Evolutionary conservation across 1,139 yeast species (phyloP), one percentile per base, ranked within the genome.

Genomic region (Nadsonia starkeyi-henricii): DNA sequence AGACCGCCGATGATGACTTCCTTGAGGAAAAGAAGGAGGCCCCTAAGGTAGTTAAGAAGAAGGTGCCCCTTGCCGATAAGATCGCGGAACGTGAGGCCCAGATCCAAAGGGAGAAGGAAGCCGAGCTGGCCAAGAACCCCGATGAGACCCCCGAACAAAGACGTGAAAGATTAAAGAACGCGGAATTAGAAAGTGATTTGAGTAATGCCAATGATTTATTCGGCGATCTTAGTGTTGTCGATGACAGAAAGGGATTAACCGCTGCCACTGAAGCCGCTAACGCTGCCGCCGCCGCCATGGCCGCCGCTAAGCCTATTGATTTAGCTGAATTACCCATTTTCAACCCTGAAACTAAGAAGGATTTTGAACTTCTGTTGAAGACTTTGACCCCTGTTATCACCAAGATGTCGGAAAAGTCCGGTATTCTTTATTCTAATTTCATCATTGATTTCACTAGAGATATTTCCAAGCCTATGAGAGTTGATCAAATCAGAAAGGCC

Each of bases 121-220:
- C 65, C 46, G 71, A 71, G 13, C 51, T 62, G 46, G 55, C 54
- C 46, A 52, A 49, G 39, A 69, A 64, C 41, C 72, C 70, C 48
- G 74, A 70, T 43, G 65, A 66, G 52, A 69, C 73, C 49, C 39
- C 39, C 12, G 39, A 33, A 33, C 17, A 33, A 33, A 75, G 86
- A 63, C 77, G 72, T 58, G 91, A 83, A 61, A 67, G 88, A 64
- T 72, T 84, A 64, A 82, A 74, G 61, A 72, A 81, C 62, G 94
- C 91, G 18, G 94, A 91, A 67, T 62, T 85, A 51, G 81, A 78
- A 46, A 78, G 95, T 36, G 98, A 91, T 69, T 72, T 91, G 66
- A 85, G 83, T 67, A 84, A 85, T 62, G 97, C 97, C 21, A 91
- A 95, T 26, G 95, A 86, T 59, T 72, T 91, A 58, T 86, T 91